Base-by-base conservation (phyloP, 495 filamentous ascomycete genomes). In the Hyaloscypha variabilis region DNA sequence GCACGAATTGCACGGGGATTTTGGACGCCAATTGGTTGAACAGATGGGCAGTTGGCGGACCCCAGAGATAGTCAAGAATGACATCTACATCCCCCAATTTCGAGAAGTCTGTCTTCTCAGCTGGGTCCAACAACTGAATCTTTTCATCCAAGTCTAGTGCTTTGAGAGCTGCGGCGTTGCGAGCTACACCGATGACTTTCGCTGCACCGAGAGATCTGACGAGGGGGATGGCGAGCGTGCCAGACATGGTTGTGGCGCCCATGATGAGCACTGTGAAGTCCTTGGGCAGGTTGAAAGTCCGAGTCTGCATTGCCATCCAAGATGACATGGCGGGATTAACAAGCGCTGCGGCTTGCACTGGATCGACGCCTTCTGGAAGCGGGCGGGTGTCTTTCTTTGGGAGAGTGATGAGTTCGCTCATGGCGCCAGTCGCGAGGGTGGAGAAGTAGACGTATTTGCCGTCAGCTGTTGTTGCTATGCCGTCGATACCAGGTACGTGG, bases 301-400 rank as follows among this genome's bases (percentile, higher is more conserved):
- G 78, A n/a, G 72, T 66, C 11, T 69, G 73, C 13, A 83, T 68
- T 11, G 75, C 77, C 74, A 77, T 75, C 77, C 80, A 83, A 26
- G 74, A 76, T 39, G 74, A 77, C 73, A 81, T 73, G 26, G 72
- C 79, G 1, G 80, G 79, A 63, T 83, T 85, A 29, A 78, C 71
- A 26, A 78, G 65, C 10, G 73, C 81, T 3, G 82, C 82, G 14
- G 77, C 75, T 24, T 75, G 70, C 6, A 75, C 64, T 1, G 77
- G 75, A 63, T 82, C 77, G n/a, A 76, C 70, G 51, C 64, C 66
- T 23, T 69, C 72, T 0, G 75, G 74, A 3, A 83, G 54, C 11
- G 72, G 71, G 3, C 72, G 65, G 17, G 74, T 64, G 54, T 62
- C 58, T 26, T 49, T 46, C 50, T 69, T 76, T 13, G 73, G 72